Evolutionary conservation across 2,329 filamentous ascomycete genomes (phyloP).

Genomic region (Phyllosticta citrichinensis): DNA sequence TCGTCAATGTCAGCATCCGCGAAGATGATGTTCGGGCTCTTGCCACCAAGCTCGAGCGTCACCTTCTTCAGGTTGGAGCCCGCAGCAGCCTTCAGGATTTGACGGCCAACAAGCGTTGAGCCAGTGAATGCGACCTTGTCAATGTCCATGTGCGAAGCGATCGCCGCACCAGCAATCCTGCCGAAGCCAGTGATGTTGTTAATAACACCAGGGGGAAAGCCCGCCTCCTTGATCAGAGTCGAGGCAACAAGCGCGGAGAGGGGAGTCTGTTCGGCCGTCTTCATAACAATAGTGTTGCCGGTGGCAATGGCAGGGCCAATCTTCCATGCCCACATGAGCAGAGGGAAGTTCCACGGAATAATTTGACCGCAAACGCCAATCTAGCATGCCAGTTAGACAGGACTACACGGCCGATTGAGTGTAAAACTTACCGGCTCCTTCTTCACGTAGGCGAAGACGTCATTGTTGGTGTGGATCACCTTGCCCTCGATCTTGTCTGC

Average conservation of each 20-base stretch:
- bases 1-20: constrained; percentile 68
- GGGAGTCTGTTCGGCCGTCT: constrained; percentile 68
- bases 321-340: constrained; percentile 79
- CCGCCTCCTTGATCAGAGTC: constrained; percentile 60
- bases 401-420: not conserved
- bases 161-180: constrained; percentile 65
- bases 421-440: constrained; percentile 54
- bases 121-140: constrained; percentile 81
- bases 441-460: constrained; percentile 76
- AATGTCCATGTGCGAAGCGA: constrained; percentile 66
- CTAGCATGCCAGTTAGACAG: constrained; percentile 25
- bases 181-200: constrained; percentile 73
- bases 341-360: constrained; percentile 82
- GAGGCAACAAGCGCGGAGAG: constrained; percentile 58
- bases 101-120: constrained; percentile 61
- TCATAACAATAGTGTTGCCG: constrained; percentile 63
- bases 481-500: constrained; percentile 87
- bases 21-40: constrained; percentile 74
- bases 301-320: constrained; percentile 62
- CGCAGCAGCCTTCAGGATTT: constrained; percentile 73
- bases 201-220: constrained; percentile 67
- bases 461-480: constrained; percentile 67
- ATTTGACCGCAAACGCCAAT: constrained; percentile 77
- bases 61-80: constrained; percentile 74
- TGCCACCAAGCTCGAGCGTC: constrained; percentile 69